Conservation (phyloP, 768 basidiomycete species). For the Russula earlei region DNA sequence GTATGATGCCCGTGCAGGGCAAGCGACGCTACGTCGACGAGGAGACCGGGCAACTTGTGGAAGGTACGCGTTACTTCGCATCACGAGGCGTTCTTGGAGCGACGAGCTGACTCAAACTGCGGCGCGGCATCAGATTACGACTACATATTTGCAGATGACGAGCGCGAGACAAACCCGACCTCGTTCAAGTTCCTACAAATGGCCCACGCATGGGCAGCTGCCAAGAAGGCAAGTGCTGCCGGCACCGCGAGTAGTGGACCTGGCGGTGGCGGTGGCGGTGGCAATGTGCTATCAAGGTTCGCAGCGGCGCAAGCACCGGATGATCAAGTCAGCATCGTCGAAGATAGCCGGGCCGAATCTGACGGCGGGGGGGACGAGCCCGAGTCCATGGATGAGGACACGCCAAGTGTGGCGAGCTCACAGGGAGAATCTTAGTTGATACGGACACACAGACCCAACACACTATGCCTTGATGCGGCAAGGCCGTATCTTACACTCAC, state of each 20-base stretch:
- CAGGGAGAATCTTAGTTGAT: constrained; percentile 28
- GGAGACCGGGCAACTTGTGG: constrained; percentile 77
- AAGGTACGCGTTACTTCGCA: constrained; percentile 48
- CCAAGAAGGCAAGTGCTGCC: constrained; percentile 30
- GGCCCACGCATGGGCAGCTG: constrained; percentile 80
- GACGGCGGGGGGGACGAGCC: constrained; percentile 19
- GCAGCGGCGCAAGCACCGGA: constrained; percentile 30
- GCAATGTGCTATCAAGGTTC: constrained; percentile 38
- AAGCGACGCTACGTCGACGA: constrained; percentile 77
- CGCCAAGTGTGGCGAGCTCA: constrained; percentile 44
- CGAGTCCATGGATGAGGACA: constrained; percentile 27
- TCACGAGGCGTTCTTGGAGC: too few relatives aligned
- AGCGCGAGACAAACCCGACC: constrained; percentile 84
- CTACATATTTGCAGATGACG: constrained; percentile 93
- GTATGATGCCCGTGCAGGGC: constrained; percentile 88
- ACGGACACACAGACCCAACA: neutral
- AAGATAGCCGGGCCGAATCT: constrained; percentile 10
- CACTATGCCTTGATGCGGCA: neutral
- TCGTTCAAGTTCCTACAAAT: constrained; percentile 94
- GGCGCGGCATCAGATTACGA: constrained; percentile 66
- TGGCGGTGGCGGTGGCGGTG: constrained; percentile 8
- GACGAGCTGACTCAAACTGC: too few relatives aligned
- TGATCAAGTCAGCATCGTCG: constrained; percentile 15
- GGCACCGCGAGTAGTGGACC: constrained; percentile 19
- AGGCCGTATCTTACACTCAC: neutral